Percentiles rank a stretch among this genome's conserved stretches.
Evolutionary conservation across 108 stramenopile genomes (phyloP).

Genomic region (Fistulifera solaris): DNA sequence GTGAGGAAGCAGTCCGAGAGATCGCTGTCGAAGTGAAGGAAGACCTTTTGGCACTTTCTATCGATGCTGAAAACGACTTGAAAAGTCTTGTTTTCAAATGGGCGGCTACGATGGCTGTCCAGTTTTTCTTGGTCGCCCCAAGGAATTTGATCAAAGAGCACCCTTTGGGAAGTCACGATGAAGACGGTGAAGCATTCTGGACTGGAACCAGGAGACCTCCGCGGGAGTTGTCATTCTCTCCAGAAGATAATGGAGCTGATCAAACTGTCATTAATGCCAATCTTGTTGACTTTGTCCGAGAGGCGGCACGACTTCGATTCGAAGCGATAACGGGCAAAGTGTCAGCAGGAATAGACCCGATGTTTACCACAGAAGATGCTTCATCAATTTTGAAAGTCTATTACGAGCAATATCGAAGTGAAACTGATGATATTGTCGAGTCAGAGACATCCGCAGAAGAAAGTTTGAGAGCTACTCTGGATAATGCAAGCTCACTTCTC

Average conservation of each 20-base stretch:
- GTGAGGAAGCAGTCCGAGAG: slow-evolving; percentile 53
- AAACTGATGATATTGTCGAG: slow-evolving; percentile 8
- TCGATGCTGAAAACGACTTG: slow-evolving; percentile 17
- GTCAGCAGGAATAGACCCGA: background rate
- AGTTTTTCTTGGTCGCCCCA: slow-evolving; percentile 48
- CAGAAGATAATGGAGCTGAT: slow-evolving; percentile 25
- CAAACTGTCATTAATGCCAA: slow-evolving; percentile 45
- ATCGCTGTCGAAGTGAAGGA: slow-evolving; percentile 59
- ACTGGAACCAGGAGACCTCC: slow-evolving; percentile 71
- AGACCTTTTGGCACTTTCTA: slow-evolving; percentile 39
- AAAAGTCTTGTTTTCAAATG: slow-evolving; percentile 38
- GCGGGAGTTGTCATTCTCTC: slow-evolving; percentile 30
- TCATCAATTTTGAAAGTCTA: slow-evolving; percentile 18
- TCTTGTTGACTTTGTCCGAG: slow-evolving; percentile 63
- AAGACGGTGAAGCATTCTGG: slow-evolving; percentile 94
- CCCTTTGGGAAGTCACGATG: slow-evolving; percentile 86
- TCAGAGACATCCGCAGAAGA: background rate
- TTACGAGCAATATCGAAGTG: slow-evolving; percentile 50
- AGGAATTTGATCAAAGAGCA: slow-evolving; percentile 61
- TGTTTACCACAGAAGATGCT: slow-evolving; percentile 15
- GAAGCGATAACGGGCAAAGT: slow-evolving; percentile 14
- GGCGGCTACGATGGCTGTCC: slow-evolving; percentile 44
- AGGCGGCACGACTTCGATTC: slow-evolving; percentile 59
- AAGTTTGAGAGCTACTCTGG: background rate
- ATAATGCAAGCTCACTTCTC: slow-evolving; percentile 5